Evolutionary conservation across 345 rosid genomes (phyloP).

Genomic region (Syzygium oleosum): DNA sequence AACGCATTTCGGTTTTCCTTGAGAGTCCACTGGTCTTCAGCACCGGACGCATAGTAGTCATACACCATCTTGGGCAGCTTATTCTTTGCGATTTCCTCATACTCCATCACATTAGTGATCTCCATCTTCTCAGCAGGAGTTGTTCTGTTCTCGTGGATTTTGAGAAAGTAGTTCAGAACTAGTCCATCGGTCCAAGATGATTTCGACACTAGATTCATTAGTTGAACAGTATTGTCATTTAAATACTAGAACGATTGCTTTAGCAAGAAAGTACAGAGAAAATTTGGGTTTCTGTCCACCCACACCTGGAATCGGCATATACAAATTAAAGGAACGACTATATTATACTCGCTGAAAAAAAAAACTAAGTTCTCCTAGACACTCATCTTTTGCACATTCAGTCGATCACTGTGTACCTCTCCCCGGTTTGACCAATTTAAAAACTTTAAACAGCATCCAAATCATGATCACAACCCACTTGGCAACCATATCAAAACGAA

Average conservation of each 20-base stretch:
- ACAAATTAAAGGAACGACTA: neutral
- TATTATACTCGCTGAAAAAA: neutral
- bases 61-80: slow-evolving; percentile 90
- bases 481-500: neutral
- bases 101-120: slow-evolving; percentile 87
- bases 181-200: neutral
- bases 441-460: neutral
- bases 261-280: neutral
- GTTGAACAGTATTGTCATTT: neutral
- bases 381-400: neutral
- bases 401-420: neutral
- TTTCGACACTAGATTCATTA: neutral
- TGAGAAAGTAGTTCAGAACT: neutral
- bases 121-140: slow-evolving; percentile 27
- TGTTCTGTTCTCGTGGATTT: neutral
- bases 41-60: slow-evolving; percentile 92
- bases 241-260: neutral
- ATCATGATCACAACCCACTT: neutral
- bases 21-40: slow-evolving; percentile 97
- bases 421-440: neutral
- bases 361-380: neutral
- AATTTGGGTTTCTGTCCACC: neutral
- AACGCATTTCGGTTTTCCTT: slow-evolving; percentile 76
- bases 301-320: neutral
- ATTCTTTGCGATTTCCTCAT: slow-evolving; percentile 75